phyloP scores from a whole-genome alignment of 192 early-diverging fungal genomes.

The Pecoramyces ruminantium region DNA sequence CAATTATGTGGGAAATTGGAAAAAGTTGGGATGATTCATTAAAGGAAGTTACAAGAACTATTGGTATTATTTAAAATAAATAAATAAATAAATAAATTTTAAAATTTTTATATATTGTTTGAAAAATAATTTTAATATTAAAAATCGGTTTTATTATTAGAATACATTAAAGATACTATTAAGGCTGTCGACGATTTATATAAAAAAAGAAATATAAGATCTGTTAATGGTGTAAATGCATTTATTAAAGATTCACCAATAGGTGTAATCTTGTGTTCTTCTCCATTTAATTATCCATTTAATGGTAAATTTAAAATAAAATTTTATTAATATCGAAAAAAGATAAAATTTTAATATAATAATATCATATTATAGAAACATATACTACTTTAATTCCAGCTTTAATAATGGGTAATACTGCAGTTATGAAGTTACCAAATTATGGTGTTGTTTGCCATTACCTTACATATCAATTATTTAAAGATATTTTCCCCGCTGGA shows the following conservation, averaged over 20 bases:
- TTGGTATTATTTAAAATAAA: not conserved
- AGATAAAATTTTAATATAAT: too few relatives aligned
- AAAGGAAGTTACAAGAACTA: not conserved
- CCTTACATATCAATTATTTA: constrained; percentile 1
- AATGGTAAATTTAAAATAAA: constrained; percentile 1
- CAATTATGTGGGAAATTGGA: constrained; percentile 3
- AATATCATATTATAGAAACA: not conserved
- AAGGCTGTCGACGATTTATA: not conserved
- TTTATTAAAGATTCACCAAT: not conserved
- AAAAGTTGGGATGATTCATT: not conserved
- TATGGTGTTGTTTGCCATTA: constrained; percentile 1
- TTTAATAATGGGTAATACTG: constrained; percentile 1
- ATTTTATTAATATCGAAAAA: too few relatives aligned
- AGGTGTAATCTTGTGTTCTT: constrained; percentile 1
- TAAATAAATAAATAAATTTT: too few relatives aligned
- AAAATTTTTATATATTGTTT: too few relatives aligned
- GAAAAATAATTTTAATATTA: too few relatives aligned
- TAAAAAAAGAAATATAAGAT: not conserved
- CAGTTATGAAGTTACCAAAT: not conserved
- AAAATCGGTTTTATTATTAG: not conserved
- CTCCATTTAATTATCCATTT: not conserved
- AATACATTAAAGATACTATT: constrained; percentile 1
- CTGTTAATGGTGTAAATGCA: not conserved
- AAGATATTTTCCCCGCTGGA: constrained; percentile 1
- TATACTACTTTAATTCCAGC: constrained; percentile 1